Conservation (phyloP, 371 early-diverging fungal species). For the Mucor circinelloides region DNA sequence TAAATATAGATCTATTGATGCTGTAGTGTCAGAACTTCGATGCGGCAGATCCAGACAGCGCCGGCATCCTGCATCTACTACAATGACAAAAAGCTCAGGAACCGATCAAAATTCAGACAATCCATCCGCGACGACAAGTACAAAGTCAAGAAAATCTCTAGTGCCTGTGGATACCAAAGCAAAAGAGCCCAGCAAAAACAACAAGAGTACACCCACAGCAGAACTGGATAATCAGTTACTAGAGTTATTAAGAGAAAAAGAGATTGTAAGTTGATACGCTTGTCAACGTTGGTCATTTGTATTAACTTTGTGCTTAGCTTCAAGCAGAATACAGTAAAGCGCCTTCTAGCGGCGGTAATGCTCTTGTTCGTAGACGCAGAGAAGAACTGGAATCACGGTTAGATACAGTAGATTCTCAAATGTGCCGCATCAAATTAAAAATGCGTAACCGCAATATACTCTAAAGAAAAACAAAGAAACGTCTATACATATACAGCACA, state of each 20-base stretch:
- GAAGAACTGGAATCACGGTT: conserved; percentile 60
- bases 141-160: conserved; percentile 1
- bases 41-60: conserved; percentile 11
- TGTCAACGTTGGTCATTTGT: background rate
- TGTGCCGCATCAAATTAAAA: conserved; percentile 46
- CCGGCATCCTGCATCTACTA: conserved; percentile 4
- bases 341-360: conserved; percentile 59
- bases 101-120: background rate
- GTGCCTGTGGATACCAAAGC: conserved; percentile 1
- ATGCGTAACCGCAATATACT: conserved; percentile 28
- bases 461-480: conserved; percentile 10
- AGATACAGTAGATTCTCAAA: conserved; percentile 46
- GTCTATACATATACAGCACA: background rate
- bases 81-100: background rate
- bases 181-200: background rate
- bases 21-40: conserved; percentile 16
- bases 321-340: conserved; percentile 61
- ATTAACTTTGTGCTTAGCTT: conserved; percentile 14
- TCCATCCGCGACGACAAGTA: background rate
- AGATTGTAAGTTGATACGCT: conserved; percentile 21
- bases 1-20: conserved; percentile 21
- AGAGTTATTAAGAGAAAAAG: conserved; percentile 27
- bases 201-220: background rate
- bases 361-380: conserved; percentile 50
- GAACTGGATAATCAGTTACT: conserved; percentile 24